These are phyloP conservation scores for Dendrobium nobile DNA, from an alignment of 106 monocot species.

Conservation along the genomic window DNA sequence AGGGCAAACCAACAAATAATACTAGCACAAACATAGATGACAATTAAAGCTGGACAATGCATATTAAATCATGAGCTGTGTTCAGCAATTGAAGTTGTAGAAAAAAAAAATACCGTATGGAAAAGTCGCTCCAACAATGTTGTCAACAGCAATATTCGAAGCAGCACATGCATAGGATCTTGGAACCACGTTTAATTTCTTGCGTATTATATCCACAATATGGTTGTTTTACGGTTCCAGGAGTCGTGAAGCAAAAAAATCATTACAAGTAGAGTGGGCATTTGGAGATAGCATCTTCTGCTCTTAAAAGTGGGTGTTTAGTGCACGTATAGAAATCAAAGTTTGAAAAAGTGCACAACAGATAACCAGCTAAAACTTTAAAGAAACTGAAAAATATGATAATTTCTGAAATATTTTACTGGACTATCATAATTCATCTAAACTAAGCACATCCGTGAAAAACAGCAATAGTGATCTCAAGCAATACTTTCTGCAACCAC, in stretches of 20 bases:
- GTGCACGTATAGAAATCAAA: not conserved
- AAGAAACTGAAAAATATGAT: not conserved
- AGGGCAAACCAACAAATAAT: no score
- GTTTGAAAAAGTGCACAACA: constrained; percentile 2
- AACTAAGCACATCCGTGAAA: not conserved
- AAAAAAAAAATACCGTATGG: constrained; percentile 74
- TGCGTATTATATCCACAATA: constrained; percentile 84
- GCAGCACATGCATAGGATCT: constrained; percentile 96
- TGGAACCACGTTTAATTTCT: constrained; percentile 89
- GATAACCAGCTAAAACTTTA: not conserved
- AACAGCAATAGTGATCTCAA: not conserved
- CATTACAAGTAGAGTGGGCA: constrained; percentile 65
- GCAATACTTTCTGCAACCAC: not conserved
- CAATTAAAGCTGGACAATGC: not conserved
- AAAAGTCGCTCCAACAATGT: constrained; percentile 92
- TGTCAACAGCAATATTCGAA: constrained; percentile 98
- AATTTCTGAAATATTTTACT: not conserved
- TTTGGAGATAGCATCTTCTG: constrained; percentile 78
- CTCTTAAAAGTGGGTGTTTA: constrained; percentile 15
- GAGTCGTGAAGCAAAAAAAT: constrained; percentile 96
- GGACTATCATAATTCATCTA: no score
- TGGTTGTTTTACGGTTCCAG: constrained; percentile 96
- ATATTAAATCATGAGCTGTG: not conserved
- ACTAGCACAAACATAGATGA: not conserved
- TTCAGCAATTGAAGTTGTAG: not conserved